Conservation (phyloP, 345 rosid genomes). For the Eutrema japonicum region DNA sequence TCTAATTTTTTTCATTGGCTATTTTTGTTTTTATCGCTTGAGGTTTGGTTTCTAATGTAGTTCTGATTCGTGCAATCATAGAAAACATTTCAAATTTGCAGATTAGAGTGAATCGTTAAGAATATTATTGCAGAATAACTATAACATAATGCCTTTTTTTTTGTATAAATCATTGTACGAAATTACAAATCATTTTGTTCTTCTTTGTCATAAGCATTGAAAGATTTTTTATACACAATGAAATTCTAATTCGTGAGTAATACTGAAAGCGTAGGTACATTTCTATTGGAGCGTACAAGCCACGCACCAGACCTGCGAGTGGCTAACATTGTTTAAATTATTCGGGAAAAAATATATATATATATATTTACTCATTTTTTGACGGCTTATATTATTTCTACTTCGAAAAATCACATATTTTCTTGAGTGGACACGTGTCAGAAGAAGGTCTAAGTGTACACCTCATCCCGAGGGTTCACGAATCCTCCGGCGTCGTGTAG, state of each 20-base stretch:
- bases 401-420: neutral
- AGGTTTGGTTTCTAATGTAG: constrained; percentile 23
- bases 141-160: neutral
- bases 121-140: neutral
- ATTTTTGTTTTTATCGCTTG: constrained; percentile 29
- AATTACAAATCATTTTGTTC: neutral
- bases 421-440: constrained; percentile 36
- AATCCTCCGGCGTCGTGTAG: constrained; percentile 45
- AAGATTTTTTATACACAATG: neutral
- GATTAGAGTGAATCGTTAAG: neutral
- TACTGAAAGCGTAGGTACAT: neutral
- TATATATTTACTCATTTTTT: neutral
- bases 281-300: neutral
- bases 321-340: neutral
- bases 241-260: neutral
- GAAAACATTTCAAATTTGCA: constrained; percentile 11
- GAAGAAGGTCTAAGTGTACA: neutral
- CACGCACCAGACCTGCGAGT: neutral
- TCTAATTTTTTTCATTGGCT: constrained; percentile 12
- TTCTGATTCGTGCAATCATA: constrained; percentile 15
- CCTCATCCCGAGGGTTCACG: constrained; percentile 46
- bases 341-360: neutral
- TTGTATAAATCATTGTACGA: neutral
- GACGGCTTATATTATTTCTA: constrained; percentile 31
- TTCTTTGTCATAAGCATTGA: neutral